Conservation (phyloP, 2,329 filamentous ascomycete genomes). For the Alternaria ethzedia region DNA sequence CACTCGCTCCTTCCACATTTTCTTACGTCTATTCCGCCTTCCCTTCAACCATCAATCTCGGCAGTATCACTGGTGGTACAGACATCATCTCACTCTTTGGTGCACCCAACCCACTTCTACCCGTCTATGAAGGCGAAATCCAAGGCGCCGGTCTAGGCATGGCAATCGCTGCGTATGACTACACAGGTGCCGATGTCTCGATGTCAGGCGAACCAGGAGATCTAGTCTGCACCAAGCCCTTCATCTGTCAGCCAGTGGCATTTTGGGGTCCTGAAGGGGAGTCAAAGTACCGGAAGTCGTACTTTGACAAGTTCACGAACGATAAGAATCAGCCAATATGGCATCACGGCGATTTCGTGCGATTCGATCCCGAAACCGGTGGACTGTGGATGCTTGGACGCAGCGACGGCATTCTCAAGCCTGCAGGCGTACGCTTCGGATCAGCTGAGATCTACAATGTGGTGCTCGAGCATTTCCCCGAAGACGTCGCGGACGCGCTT, state of each 20-base stretch:
- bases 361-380: conserved; percentile 72
- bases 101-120: conserved; percentile 68
- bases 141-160: conserved; percentile 59
- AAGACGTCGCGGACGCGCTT: conserved; percentile 81
- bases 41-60: conserved; percentile 79
- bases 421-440: conserved; percentile 88
- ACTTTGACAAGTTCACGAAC: conserved; percentile 81
- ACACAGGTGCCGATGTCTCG: conserved; percentile 64
- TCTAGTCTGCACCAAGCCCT: conserved; percentile 83
- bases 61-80: conserved; percentile 92
- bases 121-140: conserved; percentile 59
- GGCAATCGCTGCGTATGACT: conserved; percentile 58
- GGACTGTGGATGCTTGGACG: conserved; percentile 90
- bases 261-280: conserved; percentile 81
- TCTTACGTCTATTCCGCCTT: conserved; percentile 86
- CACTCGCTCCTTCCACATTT: conserved; percentile 91
- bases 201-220: conserved; percentile 77
- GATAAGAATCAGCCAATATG: conserved; percentile 62
- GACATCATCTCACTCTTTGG: conserved; percentile 97
- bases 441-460: conserved; percentile 96
- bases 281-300: conserved; percentile 79
- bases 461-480: conserved; percentile 80
- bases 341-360: conserved; percentile 95
- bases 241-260: conserved; percentile 87
- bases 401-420: conserved; percentile 92